These are phyloP conservation scores for Trypanosomatidae sp. DNA, from an alignment of 208 protist species.

Conservation along the genomic window DNA sequence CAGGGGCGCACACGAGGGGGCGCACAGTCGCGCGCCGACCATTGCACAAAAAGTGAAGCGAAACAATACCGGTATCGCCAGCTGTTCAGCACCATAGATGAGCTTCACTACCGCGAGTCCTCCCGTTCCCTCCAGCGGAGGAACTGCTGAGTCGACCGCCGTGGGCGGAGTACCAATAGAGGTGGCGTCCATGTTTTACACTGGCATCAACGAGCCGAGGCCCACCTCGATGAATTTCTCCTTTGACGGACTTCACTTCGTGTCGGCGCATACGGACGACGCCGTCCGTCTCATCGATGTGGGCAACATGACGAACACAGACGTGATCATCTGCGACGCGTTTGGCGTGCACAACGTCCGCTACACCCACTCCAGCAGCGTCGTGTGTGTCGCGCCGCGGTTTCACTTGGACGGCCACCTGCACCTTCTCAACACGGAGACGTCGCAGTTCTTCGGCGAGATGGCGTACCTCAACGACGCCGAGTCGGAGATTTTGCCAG, in stretches of 20 bases:
- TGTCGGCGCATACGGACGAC: conserved; percentile 78
- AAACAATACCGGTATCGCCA: not conserved
- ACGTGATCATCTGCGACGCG: conserved; percentile 52
- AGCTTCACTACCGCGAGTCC: not conserved
- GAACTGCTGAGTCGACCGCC: not conserved
- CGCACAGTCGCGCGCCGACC: not conserved
- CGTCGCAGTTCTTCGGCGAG: conserved; percentile 59
- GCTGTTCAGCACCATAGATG: not conserved
- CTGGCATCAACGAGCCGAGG: conserved; percentile 67
- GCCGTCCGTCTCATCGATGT: conserved; percentile 74
- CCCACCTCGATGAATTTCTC: conserved; percentile 78
- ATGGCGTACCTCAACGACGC: conserved; percentile 72
- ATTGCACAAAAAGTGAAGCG: not conserved
- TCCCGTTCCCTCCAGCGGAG: conserved; percentile 16
- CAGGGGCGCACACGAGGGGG: not conserved
- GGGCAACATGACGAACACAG: conserved; percentile 36
- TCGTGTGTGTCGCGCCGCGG: conserved; percentile 69
- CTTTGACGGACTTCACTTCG: conserved; percentile 58
- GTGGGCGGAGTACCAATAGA: conserved; percentile 31
- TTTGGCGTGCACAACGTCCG: conserved; percentile 64
- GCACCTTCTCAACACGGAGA: conserved; percentile 73
- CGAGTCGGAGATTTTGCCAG: conserved; percentile 31
- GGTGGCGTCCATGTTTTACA: conserved; percentile 76
- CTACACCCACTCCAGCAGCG: conserved; percentile 69
- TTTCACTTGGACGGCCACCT: conserved; percentile 75